Percentiles rank a stretch among this genome's conserved stretches.
Conservation (phyloP, 345 rosid genomes). For the Eutrema heterophyllum region DNA sequence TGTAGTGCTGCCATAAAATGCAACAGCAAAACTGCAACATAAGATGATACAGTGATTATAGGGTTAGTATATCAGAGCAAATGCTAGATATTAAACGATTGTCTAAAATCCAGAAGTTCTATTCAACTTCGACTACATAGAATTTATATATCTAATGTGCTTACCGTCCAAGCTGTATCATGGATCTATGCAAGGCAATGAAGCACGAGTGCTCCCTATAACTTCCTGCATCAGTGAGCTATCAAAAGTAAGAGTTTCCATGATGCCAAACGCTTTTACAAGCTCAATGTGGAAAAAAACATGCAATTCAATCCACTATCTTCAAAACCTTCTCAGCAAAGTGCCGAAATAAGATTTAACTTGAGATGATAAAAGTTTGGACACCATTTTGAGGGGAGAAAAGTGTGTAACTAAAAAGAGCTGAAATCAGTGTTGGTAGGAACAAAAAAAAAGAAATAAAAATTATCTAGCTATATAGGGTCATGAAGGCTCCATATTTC, state of each 20-base stretch:
- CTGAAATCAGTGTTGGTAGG: not conserved
- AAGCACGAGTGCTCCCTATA: conserved; percentile 80
- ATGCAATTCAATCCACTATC: not conserved
- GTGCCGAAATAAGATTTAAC: not conserved
- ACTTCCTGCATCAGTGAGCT: conserved; percentile 61
- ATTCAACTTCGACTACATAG: not conserved
- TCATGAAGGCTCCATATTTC: no score
- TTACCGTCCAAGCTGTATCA: conserved; percentile 76
- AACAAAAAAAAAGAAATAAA: not conserved
- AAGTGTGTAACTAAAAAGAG: not conserved
- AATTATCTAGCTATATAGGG: no score
- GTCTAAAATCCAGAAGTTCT: not conserved
- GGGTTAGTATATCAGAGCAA: not conserved
- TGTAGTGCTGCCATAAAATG: conserved; percentile 61
- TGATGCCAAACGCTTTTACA: not conserved
- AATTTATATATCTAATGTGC: conserved; percentile 28
- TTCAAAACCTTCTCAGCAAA: not conserved
- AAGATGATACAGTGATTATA: conserved; percentile 5
- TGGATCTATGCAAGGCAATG: conserved; percentile 77
- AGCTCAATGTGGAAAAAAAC: not conserved
- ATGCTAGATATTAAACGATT: not conserved
- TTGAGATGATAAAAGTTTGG: not conserved
- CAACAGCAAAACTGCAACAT: conserved; percentile 70
- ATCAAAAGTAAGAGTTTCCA: conserved; percentile 4
- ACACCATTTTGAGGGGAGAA: not conserved